These are phyloP conservation scores for Basidiobolus meristosporus DNA, from an alignment of 371 early-diverging fungal genomes.

Conservation along the genomic window DNA sequence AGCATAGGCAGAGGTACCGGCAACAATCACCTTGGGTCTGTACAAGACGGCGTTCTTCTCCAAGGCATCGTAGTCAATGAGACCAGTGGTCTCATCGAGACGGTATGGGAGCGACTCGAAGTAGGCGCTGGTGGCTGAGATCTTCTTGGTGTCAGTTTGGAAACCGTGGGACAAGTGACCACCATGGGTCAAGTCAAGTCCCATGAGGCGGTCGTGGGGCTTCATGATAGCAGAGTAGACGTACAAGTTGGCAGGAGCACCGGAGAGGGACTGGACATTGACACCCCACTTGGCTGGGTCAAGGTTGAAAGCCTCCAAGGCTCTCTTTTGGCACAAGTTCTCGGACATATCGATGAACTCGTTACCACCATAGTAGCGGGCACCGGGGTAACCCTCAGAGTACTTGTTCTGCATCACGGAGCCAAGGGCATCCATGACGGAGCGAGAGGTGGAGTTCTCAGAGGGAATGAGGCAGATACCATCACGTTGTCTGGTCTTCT, in stretches of 20 bases:
- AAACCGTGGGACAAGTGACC: conserved; percentile 99
- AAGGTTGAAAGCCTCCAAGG: conserved; percentile 82
- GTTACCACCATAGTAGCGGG: conserved; percentile 99
- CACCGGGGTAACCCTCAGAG: conserved; percentile 97
- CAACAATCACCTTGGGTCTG: conserved; percentile 94
- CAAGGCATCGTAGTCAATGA: conserved; percentile 89
- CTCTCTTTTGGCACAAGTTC: conserved; percentile 86
- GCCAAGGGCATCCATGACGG: conserved; percentile 93
- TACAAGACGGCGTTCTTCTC: conserved; percentile 70
- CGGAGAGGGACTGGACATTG: conserved; percentile 95
- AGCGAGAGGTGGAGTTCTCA: conserved; percentile 95
- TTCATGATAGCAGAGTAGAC: conserved; percentile 91
- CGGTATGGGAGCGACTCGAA: conserved; percentile 98
- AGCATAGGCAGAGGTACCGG: conserved; percentile 96
- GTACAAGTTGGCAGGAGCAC: conserved; percentile 92
- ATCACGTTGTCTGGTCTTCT: conserved; percentile 92
- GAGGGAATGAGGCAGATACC: conserved; percentile 91
- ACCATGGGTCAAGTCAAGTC: conserved; percentile 95
- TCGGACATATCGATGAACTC: conserved; percentile 96
- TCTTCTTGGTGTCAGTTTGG: conserved; percentile 94
- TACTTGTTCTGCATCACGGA: conserved; percentile 99
- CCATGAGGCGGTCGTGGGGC: conserved; percentile 98
- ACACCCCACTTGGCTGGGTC: conserved; percentile 93
- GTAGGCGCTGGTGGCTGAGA: conserved; percentile 91
- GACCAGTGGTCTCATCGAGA: conserved; percentile 72